Conservation (phyloP, 768 basidiomycete genomes). For the Suillus lakei region DNA sequence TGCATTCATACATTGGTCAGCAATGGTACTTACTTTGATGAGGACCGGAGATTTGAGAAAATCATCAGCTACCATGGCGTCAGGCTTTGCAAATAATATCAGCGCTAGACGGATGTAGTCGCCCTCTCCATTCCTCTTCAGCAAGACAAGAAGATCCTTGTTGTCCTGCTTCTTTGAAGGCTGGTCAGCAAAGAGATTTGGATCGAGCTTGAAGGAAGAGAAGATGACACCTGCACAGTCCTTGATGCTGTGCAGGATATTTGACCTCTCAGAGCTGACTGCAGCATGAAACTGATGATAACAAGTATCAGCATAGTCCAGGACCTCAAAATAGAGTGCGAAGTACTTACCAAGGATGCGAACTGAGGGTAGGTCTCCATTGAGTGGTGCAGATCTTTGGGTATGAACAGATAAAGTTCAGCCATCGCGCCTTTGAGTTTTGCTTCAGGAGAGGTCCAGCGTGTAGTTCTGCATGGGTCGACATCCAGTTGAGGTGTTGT, state of each 20-base stretch:
- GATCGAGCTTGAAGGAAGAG: not conserved
- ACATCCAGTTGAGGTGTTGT: slow-evolving; percentile 3
- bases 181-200: not conserved
- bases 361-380: slow-evolving; percentile 2
- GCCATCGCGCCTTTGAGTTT: slow-evolving; percentile 3
- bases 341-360: not conserved
- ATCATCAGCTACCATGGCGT: not conserved
- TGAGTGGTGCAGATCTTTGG: not conserved
- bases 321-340: not conserved
- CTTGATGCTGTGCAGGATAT: slow-evolving; percentile 7
- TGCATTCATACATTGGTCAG: not conserved
- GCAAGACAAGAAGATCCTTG: not conserved
- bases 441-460: slow-evolving; percentile 3
- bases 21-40: not conserved
- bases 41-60: slow-evolving; percentile 5
- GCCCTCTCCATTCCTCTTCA: not conserved
- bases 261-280: too few relatives aligned
- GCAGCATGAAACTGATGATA: not conserved
- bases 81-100: not conserved
- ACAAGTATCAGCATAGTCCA: not conserved
- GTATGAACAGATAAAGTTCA: slow-evolving; percentile 7
- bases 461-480: not conserved
- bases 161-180: slow-evolving; percentile 2
- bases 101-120: not conserved
- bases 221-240: not conserved